Percentiles rank a stretch among this genome's conserved stretches.
Evolutionary conservation across 1,284 basidiomycete species (phyloP).

Genomic region (Stygiomarasmius scandens): DNA sequence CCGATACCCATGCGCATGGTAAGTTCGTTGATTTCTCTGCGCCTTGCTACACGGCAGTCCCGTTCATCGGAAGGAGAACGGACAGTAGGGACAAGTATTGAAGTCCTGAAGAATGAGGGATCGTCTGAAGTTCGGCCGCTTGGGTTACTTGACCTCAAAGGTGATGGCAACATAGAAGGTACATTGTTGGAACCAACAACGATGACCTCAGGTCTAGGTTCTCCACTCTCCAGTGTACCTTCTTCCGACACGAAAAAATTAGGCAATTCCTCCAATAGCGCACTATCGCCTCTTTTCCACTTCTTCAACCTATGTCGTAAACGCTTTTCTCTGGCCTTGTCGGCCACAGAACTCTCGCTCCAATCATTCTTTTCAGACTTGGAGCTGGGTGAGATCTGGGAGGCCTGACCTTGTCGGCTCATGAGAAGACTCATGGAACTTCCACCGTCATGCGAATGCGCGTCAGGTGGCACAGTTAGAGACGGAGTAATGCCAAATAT

Average conservation of each 20-base stretch:
- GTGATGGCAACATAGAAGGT: neutral
- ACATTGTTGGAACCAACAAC: slow-evolving; percentile 42
- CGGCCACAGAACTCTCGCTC: slow-evolving; percentile 65
- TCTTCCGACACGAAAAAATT: slow-evolving; percentile 45
- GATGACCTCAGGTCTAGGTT: slow-evolving; percentile 50
- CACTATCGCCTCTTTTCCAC: slow-evolving; percentile 67
- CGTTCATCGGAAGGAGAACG: slow-evolving; percentile 63
- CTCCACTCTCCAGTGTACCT: slow-evolving; percentile 31
- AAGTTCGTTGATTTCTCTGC: slow-evolving; percentile 77
- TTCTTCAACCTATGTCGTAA: slow-evolving; percentile 65
- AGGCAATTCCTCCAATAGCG: slow-evolving; percentile 63
- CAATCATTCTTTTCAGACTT: slow-evolving; percentile 47
- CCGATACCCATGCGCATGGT: slow-evolving; percentile 80
- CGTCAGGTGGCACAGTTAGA: slow-evolving; percentile 48
- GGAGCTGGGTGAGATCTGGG: slow-evolving; percentile 19
- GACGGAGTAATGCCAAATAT: slow-evolving; percentile 83
- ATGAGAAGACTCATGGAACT: slow-evolving; percentile 45
- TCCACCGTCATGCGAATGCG: slow-evolving; percentile 30
- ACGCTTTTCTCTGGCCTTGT: slow-evolving; percentile 67
- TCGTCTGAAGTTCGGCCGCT: slow-evolving; percentile 29
- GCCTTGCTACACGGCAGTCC: slow-evolving; percentile 57
- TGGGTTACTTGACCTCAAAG: slow-evolving; percentile 15
- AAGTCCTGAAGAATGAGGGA: slow-evolving; percentile 67
- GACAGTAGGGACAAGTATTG: slow-evolving; percentile 67
- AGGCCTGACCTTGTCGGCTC: slow-evolving; percentile 31